Evolutionary conservation across 208 protist species (phyloP), one percentile per base, ranked within the genome.

Genomic region (Angomonas ambiguus): DNA sequence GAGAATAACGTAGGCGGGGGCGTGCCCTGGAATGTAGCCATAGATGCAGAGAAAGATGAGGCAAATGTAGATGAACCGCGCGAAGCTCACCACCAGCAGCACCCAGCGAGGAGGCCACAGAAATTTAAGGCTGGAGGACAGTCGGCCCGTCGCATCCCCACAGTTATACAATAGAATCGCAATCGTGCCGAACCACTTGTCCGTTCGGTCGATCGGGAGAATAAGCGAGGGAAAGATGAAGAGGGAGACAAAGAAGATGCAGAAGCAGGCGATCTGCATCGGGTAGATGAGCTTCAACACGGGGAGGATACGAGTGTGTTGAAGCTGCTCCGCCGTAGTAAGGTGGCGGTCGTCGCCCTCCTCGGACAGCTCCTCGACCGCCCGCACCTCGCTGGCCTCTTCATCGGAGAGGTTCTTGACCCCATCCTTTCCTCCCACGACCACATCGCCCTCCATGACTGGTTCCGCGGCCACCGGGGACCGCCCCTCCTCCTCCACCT

Each of bases 41-140:
- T 76, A 88, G 66, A 95, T 86, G 80, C 85, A 93, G 24, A 95
- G 70, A 51, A 95, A 82, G 22, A 91, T 83, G 18, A 90, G 75
- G 16, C 78, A 68, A 3, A 95, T 65, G 67, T 92, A 87, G 61
- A 85, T 64, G 55, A 82, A 71, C 28, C 89, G 89, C 55, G 53
- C 49, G 22, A 65, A 27, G 0, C 76, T 42, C 28, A 77, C 42
- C 48, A 83, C 74, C 22, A 91, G 48, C 32, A 90, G 55, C 60
- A 80, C 72, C 57, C 69, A 72, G 34, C 72, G 74, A 3, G 82
- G 67, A 1, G 73, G 64, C 86, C 80, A 89, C 18, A 93, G 62
- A 20, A 70, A 63, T 48, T 74, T 59, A 51, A 93, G 68, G 6
- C 59, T 69, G 13, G 86, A 85, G 27, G 53, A 72, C 48, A 84